Evolutionary conservation across 768 basidiomycete genomes (phyloP), one percentile per base, ranked within the genome.

Genomic region (Heimioporus sp.): DNA sequence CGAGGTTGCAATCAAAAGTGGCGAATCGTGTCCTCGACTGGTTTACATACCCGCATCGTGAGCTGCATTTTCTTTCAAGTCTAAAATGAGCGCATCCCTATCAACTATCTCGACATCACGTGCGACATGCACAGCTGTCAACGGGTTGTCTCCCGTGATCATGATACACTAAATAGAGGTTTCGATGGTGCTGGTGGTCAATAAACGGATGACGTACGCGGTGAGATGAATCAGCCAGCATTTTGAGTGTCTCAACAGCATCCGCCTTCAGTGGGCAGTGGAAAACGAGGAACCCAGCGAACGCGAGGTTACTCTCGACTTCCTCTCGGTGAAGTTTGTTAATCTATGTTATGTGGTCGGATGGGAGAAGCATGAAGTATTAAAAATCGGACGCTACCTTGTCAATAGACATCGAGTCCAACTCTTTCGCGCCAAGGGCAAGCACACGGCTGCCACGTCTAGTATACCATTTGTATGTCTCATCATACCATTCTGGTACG

Each of bases 61-160:
- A 8, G 78, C 72, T 0, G 92, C 78, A 32, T 93, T 86, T 64
- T 96, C 97, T 61, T 81, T 86, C 48, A 92, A 63, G 66, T 99
- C 97, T 24, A 99, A 76, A 53, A 98, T 98, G 28, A 98, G 80
- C 2, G 86, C 92, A 5, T 97, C 92, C 24, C 95, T 85, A 63
- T 99, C 97, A 17, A 99, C 87, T 54, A 98, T 98, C 63, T 99
- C 96, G 9, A 99, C 97, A 63, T 96, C 93, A 21, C 81, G 81
- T 16, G 97, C 97, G 41, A 99, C 95, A 65, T 98, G 97, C 0
- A 91, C 86, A 9, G 97, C 97, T 0, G 97, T 99, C 48, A 99
- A 73, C 9, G 97, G 97, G 68, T 98, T 98, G 69, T 99, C 97
- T 35, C 97, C 97, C 42, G 97, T 99, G 57, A 99, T 99, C 97